Base-by-base conservation (phyloP, 2,329 filamentous ascomycete species). In the Cytospora paraplurivora region DNA sequence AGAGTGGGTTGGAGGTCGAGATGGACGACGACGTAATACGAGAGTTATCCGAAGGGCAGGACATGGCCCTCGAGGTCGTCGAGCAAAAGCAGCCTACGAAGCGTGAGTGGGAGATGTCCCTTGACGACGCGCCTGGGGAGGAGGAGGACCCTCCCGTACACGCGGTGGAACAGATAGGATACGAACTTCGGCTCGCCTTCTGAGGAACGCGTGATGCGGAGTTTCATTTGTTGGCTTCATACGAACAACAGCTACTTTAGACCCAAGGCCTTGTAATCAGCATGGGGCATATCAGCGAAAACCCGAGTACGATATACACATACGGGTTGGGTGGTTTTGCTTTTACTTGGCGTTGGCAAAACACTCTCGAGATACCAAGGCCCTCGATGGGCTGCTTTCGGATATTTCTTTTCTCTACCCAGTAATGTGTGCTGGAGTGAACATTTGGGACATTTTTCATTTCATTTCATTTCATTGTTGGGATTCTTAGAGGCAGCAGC, bases 1-100 rank as follows among this genome's bases (percentile, higher is more conserved):
- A 87, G 15, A 87, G 88, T 67, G 92, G 92, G 0, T 77, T 97
- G 1, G 87, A 93, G 71, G 87, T 98, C 62, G 86, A 96, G 72
- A 84, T 98, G 70, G 95, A 98, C 71, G 93, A 98, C 71, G 93
- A 97, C 67, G 88, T 96, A 55, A 86, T 98, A 37, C 85, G 85
- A 52, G 90, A 94, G 74, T 81, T 98, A 59, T 85, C 87, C 1
- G 95, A 99, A 77, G 93, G 93, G 37, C 92, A 98, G 75, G 94
- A 97, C 72, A 95, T 98, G 89, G 85, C 88, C 64, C 82, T 91
- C 63, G 88, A 95, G 69, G 81, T 91, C 50, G 73, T 74, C 19
- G 81, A 85, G 68, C 58, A n/a, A 70, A 74, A 35, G 68, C 70
- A 49, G 69, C 76, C 78, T 35, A 69, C 78, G 47, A 87, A 87